Evolutionary conservation across 202 grass and related monocot species (phyloP), one percentile per base, ranked within the genome.

Genomic region (Alloteropsis angusta): DNA sequence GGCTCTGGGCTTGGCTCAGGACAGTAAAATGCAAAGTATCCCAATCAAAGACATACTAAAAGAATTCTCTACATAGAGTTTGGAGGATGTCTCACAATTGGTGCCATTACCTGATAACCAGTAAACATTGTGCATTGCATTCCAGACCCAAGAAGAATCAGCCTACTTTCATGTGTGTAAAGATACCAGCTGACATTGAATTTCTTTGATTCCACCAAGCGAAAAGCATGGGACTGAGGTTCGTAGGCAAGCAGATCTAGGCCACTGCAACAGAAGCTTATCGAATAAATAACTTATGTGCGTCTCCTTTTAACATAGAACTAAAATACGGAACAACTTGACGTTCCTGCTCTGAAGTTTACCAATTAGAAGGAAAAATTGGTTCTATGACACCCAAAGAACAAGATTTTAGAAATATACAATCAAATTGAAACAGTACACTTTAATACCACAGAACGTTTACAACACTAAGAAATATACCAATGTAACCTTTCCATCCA

Each of bases 111-210:
- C 91, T 98, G 96, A 86, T 90, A 98, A 69, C 87, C 89, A 69
- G 85, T 89, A 77, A 95, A 95, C 38, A 82, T 65, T 0, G 83
- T 88, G 84, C 89, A 95, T 84, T 98, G 96, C 92, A 95, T 98
- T 75, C 91, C 91, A 87, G 90, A 95, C 59, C 92, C 89, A 86
- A 95, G 89, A 90, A 98, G 89, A 79, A 98, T 78, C 87, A 98
- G 83, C 77, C 96, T 83, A 83, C 96, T 98, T 90, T 98, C 96
- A 84, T 98, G 96, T 6, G 92, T 92, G 75, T 98, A 98, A 72
- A 90, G 78, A 80, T 93, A 98, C 96, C 96, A 98, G 82, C 78
- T 87, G 17, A 94, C 88, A 74, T 47, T 93, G 41, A 89, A 89
- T 74, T 84, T 90, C 71, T 98, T 98, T 36, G 87, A 76, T 77